Evolutionary conservation across 371 early-diverging fungal species (phyloP).

Genomic region (Mortierella sp.): DNA sequence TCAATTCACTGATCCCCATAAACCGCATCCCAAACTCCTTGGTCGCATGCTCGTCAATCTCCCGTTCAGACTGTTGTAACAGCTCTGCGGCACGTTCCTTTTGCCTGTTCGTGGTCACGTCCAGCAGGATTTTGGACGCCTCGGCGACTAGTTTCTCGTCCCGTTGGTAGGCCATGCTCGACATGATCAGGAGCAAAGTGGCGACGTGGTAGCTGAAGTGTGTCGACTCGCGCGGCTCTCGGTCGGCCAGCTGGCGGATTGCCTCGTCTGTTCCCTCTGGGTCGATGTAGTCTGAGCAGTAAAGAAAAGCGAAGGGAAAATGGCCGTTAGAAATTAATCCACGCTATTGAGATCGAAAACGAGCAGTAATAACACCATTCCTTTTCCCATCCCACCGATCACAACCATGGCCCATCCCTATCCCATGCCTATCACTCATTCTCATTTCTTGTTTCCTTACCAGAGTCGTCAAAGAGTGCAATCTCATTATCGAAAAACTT

Average conservation of each 20-base stretch:
- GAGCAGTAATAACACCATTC: background rate
- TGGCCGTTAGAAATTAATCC: background rate
- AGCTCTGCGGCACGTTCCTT: conserved; percentile 10
- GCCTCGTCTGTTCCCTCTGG: conserved; percentile 25
- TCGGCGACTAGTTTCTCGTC: conserved; percentile 58
- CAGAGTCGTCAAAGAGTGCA: conserved; percentile 32
- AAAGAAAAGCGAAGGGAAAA: background rate
- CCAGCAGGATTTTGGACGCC: conserved; percentile 40
- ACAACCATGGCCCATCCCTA: background rate
- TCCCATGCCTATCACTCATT: no score
- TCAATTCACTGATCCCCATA: conserved; percentile 65
- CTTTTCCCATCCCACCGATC: background rate
- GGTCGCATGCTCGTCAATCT: conserved; percentile 26
- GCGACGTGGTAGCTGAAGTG: conserved; percentile 46
- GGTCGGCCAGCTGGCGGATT: background rate
- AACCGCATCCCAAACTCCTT: conserved; percentile 59
- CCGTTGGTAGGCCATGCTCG: conserved; percentile 61
- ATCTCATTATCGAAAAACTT: conserved; percentile 38
- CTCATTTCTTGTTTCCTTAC: no score
- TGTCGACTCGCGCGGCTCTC: background rate
- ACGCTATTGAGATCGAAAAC: background rate
- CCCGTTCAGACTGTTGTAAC: conserved; percentile 28
- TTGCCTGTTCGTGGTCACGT: conserved; percentile 20
- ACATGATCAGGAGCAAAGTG: conserved; percentile 35
- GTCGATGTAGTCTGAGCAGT: conserved; percentile 13